Evolutionary conservation across 352 stramenopile species (phyloP).

Genomic region (Pythium chondricola): DNA sequence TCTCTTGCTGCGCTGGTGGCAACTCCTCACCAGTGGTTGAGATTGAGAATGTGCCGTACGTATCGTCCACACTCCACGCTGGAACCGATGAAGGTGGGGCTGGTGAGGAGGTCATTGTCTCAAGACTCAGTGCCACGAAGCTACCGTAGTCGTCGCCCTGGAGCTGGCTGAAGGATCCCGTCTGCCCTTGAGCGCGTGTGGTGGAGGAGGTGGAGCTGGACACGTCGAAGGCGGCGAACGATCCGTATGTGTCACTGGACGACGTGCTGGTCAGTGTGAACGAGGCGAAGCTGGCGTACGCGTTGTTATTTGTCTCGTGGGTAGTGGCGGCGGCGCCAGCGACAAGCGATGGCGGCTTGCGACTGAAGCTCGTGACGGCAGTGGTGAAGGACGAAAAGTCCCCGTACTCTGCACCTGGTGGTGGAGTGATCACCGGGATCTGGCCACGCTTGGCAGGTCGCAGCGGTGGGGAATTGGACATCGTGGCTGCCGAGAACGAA

Average conservation of each 20-base stretch:
- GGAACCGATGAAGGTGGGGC: too few relatives aligned
- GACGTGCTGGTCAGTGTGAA: not conserved
- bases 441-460: too few relatives aligned
- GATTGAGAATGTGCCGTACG: constrained; percentile 14
- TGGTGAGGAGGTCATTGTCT: not conserved
- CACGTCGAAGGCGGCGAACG: constrained; percentile 20
- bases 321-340: not conserved
- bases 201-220: not conserved
- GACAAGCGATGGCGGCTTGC: not conserved
- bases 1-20: too few relatives aligned
- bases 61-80: not conserved
- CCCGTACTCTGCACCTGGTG: constrained; percentile 7
- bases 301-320: not conserved
- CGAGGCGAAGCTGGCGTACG: constrained; percentile 19
- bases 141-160: constrained; percentile 32
- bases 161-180: too few relatives aligned
- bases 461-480: constrained; percentile 11
- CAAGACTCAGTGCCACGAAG: constrained; percentile 27
- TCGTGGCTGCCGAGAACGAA: constrained; percentile 13
- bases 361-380: constrained; percentile 14
- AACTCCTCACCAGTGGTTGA: not conserved
- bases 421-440: constrained; percentile 15
- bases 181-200: not conserved
- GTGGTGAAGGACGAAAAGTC: constrained; percentile 17
- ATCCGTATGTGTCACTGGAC: constrained; percentile 18